Conservation (phyloP, 208 protist species). For the Acanthamoeba sp. region DNA sequence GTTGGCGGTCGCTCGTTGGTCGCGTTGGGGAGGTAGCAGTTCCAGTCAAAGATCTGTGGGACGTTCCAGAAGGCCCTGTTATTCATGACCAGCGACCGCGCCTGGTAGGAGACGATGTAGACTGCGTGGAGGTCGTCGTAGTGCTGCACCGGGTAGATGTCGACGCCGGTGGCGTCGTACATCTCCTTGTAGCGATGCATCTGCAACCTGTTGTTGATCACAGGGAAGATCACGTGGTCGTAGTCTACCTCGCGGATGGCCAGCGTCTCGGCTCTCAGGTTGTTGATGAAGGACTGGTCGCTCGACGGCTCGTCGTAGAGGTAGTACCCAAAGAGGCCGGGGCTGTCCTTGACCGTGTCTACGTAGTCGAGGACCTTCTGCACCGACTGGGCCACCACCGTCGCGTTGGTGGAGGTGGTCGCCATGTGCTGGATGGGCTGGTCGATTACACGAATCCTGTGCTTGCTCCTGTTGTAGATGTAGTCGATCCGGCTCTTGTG, state of each 20-base stretch:
- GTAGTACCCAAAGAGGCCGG: constrained; percentile 7
- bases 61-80: constrained; percentile 31
- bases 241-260: neutral
- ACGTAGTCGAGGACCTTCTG: neutral
- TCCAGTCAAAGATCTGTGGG: neutral
- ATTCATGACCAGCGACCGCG: constrained; percentile 13
- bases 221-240: neutral
- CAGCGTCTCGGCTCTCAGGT: neutral
- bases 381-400: neutral
- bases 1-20: neutral
- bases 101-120: constrained; percentile 17
- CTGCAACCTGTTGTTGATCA: constrained; percentile 11
- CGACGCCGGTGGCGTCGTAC: constrained; percentile 6
- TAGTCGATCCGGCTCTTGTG: neutral
- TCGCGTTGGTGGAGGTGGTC: neutral
- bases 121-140: constrained; percentile 12
- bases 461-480: neutral
- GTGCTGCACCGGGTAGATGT: constrained; percentile 14
- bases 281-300: neutral
- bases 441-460: neutral
- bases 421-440: constrained; percentile 44
- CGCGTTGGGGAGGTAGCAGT: neutral
- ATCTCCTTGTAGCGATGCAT: constrained; percentile 40
- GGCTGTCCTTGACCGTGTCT: neutral
- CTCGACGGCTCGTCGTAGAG: constrained; percentile 28